Base-by-base conservation (phyloP, 805 yeast genomes). In the Scheffersomyces stipitis region DNA sequence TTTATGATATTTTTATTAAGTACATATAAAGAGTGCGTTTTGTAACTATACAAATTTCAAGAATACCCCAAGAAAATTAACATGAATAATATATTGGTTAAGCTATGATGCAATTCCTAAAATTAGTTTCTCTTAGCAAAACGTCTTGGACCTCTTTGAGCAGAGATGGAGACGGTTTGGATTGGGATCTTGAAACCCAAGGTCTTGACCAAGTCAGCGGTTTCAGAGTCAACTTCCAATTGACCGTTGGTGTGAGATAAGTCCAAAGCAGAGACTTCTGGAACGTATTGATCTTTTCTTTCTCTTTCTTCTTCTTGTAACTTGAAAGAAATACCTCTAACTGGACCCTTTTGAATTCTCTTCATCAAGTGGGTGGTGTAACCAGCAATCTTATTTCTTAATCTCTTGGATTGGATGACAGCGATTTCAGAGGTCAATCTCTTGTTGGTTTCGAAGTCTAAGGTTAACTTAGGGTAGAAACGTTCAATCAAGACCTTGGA, bases 301-400 rank as follows among this genome's bases (percentile, higher is more conserved):
- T 93, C 99, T 84, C 99, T 91, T 85, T 93, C 99, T 81, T 93
- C 99, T 81, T 93, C 99, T 83, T 93, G 99, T 70, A 93, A 87
- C 78, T 95, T 95, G 96, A 93, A 93, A 64, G 99, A 93, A 63
- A 93, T 95, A 80, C 99, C 99, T 84, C 98, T 90, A 65, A 93
- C 99, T 81, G 99, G 99, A 73, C 99, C 99, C 83, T 91, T 93
- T 80, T 95, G 98, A 71, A 93, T 93, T 82, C 99, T 90, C 83
- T 88, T 93, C 99, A 93, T 95, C 76, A 93, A 84, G 78, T 93
- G 99, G 69, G 99, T 93, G 76, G 99, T 93, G 96, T 91, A 93
- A 75, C 99, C 99, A 73, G 99, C 99, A 67, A 93, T 95, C 88
- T 93, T 93, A 93, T 93, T 93, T 83, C 99, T 93, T 76, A 93